phyloP scores from a whole-genome alignment of 1,284 basidiomycete genomes.

The Sanghuangporus weigelae region DNA sequence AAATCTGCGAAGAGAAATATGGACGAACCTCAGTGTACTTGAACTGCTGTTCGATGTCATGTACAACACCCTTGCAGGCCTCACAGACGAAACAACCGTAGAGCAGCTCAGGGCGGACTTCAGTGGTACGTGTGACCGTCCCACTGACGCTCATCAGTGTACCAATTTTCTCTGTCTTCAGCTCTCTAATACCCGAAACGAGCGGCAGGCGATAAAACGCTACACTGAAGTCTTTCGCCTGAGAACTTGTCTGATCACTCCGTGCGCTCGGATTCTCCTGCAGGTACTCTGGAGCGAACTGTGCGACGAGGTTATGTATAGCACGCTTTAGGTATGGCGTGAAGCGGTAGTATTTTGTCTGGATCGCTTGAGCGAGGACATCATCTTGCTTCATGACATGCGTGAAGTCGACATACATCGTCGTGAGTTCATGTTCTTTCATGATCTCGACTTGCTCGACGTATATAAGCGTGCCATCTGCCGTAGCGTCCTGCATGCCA shows the following conservation, averaged over 20 bases:
- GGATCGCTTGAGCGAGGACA: slow-evolving; percentile 88
- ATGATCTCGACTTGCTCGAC: slow-evolving; percentile 90
- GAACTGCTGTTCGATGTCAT: slow-evolving; percentile 98
- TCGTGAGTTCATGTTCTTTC: slow-evolving; percentile 90
- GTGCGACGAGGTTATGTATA: slow-evolving; percentile 82
- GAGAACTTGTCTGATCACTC: slow-evolving; percentile 79
- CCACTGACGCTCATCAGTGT: slow-evolving; percentile 92
- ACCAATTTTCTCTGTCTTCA: slow-evolving; percentile 91
- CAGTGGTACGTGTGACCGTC: slow-evolving; percentile 95
- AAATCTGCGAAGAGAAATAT: background rate
- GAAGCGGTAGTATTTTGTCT: slow-evolving; percentile 95
- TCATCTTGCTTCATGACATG: slow-evolving; percentile 90
- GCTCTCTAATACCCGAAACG: slow-evolving; percentile 91
- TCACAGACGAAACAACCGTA: slow-evolving; percentile 94
- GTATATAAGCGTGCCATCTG: slow-evolving; percentile 70
- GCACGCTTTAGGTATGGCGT: slow-evolving; percentile 91
- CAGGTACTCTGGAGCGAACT: slow-evolving; percentile 88
- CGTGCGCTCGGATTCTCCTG: slow-evolving; percentile 84
- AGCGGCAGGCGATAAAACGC: slow-evolving; percentile 96
- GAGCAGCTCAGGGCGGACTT: slow-evolving; percentile 93
- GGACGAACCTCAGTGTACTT: slow-evolving; percentile 90
- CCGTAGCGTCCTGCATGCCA: slow-evolving; percentile 48
- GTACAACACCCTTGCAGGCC: slow-evolving; percentile 81
- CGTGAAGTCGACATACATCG: slow-evolving; percentile 93
- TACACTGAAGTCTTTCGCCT: slow-evolving; percentile 90